Percentiles rank a stretch among this genome's conserved stretches.
These are phyloP conservation scores for Crataegus laevigata DNA, from an alignment of 306 rosid species.

Conservation along the genomic window DNA sequence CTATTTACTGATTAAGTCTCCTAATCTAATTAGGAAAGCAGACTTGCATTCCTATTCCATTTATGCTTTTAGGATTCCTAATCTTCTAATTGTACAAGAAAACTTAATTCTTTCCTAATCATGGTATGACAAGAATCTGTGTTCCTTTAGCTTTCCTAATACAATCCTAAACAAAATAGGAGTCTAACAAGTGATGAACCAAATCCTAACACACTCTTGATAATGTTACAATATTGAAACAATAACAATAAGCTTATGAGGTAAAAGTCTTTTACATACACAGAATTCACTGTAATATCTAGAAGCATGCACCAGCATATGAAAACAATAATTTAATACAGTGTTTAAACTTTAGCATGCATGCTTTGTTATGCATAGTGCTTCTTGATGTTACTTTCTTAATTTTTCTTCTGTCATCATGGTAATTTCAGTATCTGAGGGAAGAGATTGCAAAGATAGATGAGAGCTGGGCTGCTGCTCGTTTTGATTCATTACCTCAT, in stretches of 20 bases:
- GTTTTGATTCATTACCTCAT: conserved; percentile 98
- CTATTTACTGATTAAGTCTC: no score
- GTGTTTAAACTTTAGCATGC: neutral
- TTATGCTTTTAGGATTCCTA: no score
- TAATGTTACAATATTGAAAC: neutral
- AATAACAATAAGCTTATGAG: neutral
- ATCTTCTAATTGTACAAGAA: no score
- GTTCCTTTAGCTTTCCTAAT: no score
- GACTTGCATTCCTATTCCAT: no score
- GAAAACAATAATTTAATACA: neutral
- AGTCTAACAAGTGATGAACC: no score
- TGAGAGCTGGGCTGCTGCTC: conserved; percentile 88
- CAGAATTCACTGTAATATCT: neutral
- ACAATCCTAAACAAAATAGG: no score
- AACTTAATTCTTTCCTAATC: no score
- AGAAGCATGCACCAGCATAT: neutral
- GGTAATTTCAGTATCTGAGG: conserved; percentile 70
- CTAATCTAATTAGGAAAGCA: no score
- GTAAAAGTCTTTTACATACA: neutral
- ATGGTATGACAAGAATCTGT: no score
- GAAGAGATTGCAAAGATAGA: conserved; percentile 70
- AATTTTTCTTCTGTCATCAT: conserved; percentile 18
- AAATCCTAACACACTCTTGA: neutral
- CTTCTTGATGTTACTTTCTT: neutral
- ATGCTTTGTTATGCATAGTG: neutral